Percentiles rank a stretch among this genome's conserved stretches.
Conservation (phyloP, 1,139 yeast species). For the Yamadazyma aaseri region DNA sequence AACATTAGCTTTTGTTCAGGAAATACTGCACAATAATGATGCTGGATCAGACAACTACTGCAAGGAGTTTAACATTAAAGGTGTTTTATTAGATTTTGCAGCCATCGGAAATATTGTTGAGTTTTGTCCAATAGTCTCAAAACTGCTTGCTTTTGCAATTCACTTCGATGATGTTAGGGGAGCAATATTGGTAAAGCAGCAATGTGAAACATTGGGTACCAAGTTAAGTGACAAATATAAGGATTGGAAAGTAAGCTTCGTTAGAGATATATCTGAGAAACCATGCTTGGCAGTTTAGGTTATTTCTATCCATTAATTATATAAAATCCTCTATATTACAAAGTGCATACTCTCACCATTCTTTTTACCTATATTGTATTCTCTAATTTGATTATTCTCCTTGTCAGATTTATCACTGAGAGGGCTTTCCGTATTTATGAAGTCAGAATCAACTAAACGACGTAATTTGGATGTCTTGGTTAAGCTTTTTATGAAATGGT, state of each 20-base stretch:
- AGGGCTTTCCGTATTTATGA: conserved; percentile 13
- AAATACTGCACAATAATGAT: conserved; percentile 22
- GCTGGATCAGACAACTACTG: conserved; percentile 30
- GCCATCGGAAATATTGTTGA: conserved; percentile 63
- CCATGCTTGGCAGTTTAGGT: conserved; percentile 20
- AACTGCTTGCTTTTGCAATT: conserved; percentile 59
- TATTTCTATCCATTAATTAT: neutral
- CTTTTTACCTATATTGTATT: conserved; percentile 13
- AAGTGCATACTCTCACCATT: conserved; percentile 14
- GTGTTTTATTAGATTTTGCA: conserved; percentile 49
- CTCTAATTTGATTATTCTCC: conserved; percentile 12
- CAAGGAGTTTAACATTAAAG: conserved; percentile 24
- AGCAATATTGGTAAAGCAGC: conserved; percentile 63
- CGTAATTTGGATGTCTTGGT: conserved; percentile 58
- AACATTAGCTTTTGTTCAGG: conserved; percentile 31
- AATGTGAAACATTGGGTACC: conserved; percentile 33
- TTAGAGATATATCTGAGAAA: conserved; percentile 64
- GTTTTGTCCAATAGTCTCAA: conserved; percentile 64
- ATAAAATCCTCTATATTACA: conserved; percentile 11
- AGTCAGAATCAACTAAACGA: conserved; percentile 40
- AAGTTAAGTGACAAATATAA: conserved; percentile 46
- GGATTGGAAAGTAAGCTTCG: conserved; percentile 67
- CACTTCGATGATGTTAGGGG: conserved; percentile 61
- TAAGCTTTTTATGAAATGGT: conserved; percentile 73
- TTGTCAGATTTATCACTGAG: conserved; percentile 6